Evolutionary conservation across 2,329 filamentous ascomycete genomes (phyloP).

Genomic region (Neophaeococcomyces aloes): DNA sequence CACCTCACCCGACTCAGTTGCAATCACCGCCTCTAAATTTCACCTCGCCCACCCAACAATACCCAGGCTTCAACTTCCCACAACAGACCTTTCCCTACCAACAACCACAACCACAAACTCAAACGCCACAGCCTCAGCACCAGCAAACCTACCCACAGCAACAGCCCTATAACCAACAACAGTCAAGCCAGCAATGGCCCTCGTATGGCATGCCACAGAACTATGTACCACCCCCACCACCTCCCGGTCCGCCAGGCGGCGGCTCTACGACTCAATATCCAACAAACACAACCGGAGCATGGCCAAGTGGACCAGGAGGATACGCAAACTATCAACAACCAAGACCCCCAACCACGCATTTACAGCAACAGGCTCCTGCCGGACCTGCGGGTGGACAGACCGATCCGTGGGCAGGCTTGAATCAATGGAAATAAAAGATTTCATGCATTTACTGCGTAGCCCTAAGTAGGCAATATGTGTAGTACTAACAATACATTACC

Average conservation of each 20-base stretch:
- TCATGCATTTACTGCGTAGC: not conserved
- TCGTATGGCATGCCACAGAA: conserved; percentile 45
- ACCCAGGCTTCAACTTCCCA: conserved; percentile 18
- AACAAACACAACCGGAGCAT: conserved; percentile 25
- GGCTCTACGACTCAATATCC: conserved; percentile 44
- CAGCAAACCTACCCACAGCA: conserved; percentile 37
- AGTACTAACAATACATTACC: not conserved
- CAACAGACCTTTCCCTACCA: conserved; percentile 29
- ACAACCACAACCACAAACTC: conserved; percentile 32
- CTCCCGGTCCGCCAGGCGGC: conserved; percentile 48
- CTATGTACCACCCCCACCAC: conserved; percentile 57
- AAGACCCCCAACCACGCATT: conserved; percentile 22
- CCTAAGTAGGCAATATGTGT: not conserved
- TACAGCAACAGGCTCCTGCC: conserved; percentile 9
- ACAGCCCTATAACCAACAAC: conserved; percentile 37
- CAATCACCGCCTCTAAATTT: conserved; percentile 17
- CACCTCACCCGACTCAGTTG: conserved; percentile 10
- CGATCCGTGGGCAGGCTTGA: conserved; percentile 61
- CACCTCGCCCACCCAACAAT: conserved; percentile 16
- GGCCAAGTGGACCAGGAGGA: conserved; percentile 42
- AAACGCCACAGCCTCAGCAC: conserved; percentile 28
- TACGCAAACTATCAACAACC: conserved; percentile 40
- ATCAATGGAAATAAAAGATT: conserved; percentile 51
- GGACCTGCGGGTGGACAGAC: conserved; percentile 23
- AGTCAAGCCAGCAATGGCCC: conserved; percentile 34